Percentiles rank a stretch among this genome's conserved stretches.
Evolutionary conservation across 768 basidiomycete species (phyloP).

Genomic region (Boletus subparvulus): DNA sequence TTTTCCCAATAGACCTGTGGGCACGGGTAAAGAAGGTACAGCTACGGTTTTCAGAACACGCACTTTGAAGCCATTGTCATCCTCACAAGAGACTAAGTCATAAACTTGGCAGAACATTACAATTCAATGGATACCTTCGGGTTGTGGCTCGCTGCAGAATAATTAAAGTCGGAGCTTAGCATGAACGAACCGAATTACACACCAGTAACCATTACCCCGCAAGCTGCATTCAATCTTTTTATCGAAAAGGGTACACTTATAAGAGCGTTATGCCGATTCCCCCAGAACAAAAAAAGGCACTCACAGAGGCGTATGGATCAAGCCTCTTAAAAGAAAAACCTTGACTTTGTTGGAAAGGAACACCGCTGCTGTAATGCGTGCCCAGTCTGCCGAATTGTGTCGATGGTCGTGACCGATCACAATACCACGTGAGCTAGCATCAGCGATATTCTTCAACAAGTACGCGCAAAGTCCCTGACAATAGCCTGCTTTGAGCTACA

Average conservation of each 20-base stretch:
- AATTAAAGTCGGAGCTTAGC: not conserved
- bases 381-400: constrained; percentile 77
- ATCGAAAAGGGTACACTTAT: constrained; percentile 81
- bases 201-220: constrained; percentile 92
- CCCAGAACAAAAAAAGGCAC: constrained; percentile 16
- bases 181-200: constrained; percentile 9
- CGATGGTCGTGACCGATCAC: constrained; percentile 89
- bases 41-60: not conserved
- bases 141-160: constrained; percentile 71
- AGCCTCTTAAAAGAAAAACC: constrained; percentile 63
- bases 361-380: constrained; percentile 66
- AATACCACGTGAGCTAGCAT: constrained; percentile 61
- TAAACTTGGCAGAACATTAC: not conserved
- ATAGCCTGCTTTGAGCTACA: not conserved
- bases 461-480: constrained; percentile 76
- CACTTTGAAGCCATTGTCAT: constrained; percentile 90
- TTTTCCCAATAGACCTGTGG: constrained; percentile 87
- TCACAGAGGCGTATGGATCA: constrained; percentile 82
- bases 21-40: not conserved
- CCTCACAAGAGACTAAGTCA: constrained; percentile 36
- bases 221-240: constrained; percentile 62
- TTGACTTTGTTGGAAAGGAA: constrained; percentile 66
- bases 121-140: constrained; percentile 58
- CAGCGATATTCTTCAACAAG: constrained; percentile 49
- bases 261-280: not conserved